Evolutionary conservation across 768 basidiomycete species (phyloP).

Genomic region (Suillus alpinus): DNA sequence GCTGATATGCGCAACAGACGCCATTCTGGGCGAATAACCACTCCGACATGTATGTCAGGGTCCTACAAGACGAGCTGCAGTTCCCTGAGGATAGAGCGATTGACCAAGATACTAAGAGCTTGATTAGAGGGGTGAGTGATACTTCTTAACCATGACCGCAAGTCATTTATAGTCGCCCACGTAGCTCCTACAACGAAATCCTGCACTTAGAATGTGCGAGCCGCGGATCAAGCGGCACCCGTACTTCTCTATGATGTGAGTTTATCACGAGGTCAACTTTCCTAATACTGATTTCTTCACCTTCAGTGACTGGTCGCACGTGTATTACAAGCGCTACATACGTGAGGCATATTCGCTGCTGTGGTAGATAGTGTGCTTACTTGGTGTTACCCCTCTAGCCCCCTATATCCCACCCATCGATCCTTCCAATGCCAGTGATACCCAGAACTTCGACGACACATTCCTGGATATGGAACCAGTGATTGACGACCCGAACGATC

Average conservation of each 20-base stretch:
- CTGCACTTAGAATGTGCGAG: constrained; percentile 86
- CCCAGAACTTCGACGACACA: constrained; percentile 95
- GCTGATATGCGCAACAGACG: constrained; percentile 49
- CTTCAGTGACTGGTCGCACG: constrained; percentile 86
- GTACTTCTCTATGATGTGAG: constrained; percentile 93
- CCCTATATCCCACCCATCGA: constrained; percentile 93
- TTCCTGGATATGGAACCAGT: constrained; percentile 96
- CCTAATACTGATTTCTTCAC: constrained; percentile 14
- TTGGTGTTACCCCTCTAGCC: constrained; percentile 43
- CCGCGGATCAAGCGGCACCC: constrained; percentile 92
- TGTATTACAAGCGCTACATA: constrained; percentile 92
- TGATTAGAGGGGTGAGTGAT: constrained; percentile 86
- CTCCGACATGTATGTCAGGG: constrained; percentile 91
- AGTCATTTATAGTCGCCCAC: constrained; percentile 10
- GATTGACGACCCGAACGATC: constrained; percentile 72
- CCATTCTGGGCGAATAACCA: constrained; percentile 93
- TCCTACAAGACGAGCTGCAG: constrained; percentile 83
- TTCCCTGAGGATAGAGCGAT: constrained; percentile 92
- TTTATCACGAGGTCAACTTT: constrained; percentile 13
- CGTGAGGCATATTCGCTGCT: constrained; percentile 49
- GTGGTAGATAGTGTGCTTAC: constrained; percentile 10
- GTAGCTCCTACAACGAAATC: constrained; percentile 91
- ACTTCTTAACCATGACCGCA: not conserved
- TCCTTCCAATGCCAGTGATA: constrained; percentile 89
- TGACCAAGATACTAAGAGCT: constrained; percentile 92